Percentiles rank a stretch among this genome's conserved stretches.
Conservation (phyloP, 306 rosid species). For the Quercus gilva region DNA sequence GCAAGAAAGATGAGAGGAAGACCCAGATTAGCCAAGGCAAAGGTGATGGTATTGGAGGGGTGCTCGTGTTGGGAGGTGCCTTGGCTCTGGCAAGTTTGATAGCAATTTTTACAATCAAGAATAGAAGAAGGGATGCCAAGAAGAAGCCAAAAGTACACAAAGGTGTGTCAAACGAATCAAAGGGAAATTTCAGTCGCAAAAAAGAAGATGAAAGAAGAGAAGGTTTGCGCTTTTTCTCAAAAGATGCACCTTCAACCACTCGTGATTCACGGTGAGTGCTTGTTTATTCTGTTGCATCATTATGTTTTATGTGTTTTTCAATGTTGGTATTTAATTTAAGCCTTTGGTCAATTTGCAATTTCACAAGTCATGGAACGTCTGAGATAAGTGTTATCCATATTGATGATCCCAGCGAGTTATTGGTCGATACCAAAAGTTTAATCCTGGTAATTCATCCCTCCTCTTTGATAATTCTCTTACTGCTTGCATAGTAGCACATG, state of each 20-base stretch:
- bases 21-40: constrained; percentile 11
- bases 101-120: constrained; percentile 23
- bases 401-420: constrained; percentile 12
- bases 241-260: not conserved
- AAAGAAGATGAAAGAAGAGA: constrained; percentile 9
- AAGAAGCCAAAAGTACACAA: not conserved
- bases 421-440: constrained; percentile 14
- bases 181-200: not conserved
- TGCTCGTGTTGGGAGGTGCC: constrained; percentile 47
- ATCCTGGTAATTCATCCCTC: constrained; percentile 24
- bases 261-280: constrained; percentile 3
- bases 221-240: constrained; percentile 19
- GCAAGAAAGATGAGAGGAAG: constrained; percentile 24
- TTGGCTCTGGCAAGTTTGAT: constrained; percentile 29
- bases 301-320: not conserved
- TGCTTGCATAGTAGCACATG: not conserved
- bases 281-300: not conserved
- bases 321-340: not conserved
- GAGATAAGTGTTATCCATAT: constrained; percentile 7
- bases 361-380: constrained; percentile 8
- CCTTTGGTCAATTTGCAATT: not conserved
- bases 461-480: not conserved
- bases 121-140: not conserved
- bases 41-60: constrained; percentile 31
- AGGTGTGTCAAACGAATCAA: not conserved